Conservation (phyloP, 78 protist genomes). For the Dictyostelium intermedium region DNA sequence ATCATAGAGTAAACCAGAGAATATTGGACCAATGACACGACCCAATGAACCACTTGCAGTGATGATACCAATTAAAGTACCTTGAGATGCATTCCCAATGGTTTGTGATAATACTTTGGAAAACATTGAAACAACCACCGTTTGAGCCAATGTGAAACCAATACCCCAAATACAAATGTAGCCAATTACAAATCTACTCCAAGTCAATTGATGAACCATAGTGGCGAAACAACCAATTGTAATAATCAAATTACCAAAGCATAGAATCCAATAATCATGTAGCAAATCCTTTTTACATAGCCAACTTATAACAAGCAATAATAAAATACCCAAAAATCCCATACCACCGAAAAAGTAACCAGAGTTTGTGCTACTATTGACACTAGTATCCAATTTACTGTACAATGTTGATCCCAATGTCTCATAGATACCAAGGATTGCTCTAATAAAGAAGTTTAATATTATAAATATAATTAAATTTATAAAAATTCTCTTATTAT, state of each 20-base stretch:
- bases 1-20: background rate
- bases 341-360: slow-evolving; percentile 43
- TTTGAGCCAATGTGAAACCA: slow-evolving; percentile 40
- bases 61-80: slow-evolving; percentile 67
- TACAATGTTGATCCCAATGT: slow-evolving; percentile 8
- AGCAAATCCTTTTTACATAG: background rate
- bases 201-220: background rate
- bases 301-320: background rate
- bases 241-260: slow-evolving; percentile 10
- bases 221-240: background rate
- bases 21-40: slow-evolving; percentile 37
- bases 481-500: slow-evolving; percentile 4
- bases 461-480: background rate
- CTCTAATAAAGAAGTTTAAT: background rate
- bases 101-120: background rate
- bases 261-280: slow-evolving; percentile 13
- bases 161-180: slow-evolving; percentile 24
- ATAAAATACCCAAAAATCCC: background rate
- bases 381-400: background rate
- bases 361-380: background rate
- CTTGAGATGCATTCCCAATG: background rate
- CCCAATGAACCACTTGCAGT: slow-evolving; percentile 53
- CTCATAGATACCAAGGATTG: slow-evolving; percentile 6
- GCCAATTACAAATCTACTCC: background rate
- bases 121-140: slow-evolving; percentile 38